Evolutionary conservation across 192 early-diverging fungal species (phyloP), one percentile per base, ranked within the genome.

Genomic region (Backusella sp.): DNA sequence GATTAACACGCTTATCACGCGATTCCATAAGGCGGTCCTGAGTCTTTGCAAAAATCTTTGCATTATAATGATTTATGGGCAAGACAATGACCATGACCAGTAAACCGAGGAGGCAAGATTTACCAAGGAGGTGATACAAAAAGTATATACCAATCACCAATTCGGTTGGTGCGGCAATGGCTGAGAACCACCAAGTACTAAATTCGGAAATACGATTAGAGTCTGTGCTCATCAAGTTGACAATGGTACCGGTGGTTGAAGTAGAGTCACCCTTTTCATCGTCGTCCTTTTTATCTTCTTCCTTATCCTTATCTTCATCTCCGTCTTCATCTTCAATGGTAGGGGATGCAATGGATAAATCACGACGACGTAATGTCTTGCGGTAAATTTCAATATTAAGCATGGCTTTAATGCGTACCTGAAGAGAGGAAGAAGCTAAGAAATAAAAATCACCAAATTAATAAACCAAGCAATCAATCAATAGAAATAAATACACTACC

Each of bases 81-180:
- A 87, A 42, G 6, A 82, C 73, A 9, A 86, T 19, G 0, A 85
- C 28, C 21, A 94, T 85, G 17, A 93, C 82, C 0, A 86, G 76
- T 19, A 98, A 78, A 1, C 94, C 95, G 21, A 93, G 88, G 19
- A 97, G 76, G 8, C 92, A 94, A 2, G 94, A 89, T 52, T 85
- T 85, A 30, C 97, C 97, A 59, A 99, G 84, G 41, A 99, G 83
- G 41, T 85, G 84, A 80, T 96, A 91, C 44, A 99, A 80, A 70
- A 91, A 83, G 75, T 84, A 86, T 6, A 91, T 79, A 21, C 93
- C 93, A 8, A 96, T 79, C 1, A 83, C 42, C 19, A 95, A 83
- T 66, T 88, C 86, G 28, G 90, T 86, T 1, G 92, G 92, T 7
- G 85, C 77, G 9, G 81, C 85, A 75, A 91, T 82, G n/a, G 89